Conservation (phyloP, 192 early-diverging fungal species). For the Coemansia sp. region DNA sequence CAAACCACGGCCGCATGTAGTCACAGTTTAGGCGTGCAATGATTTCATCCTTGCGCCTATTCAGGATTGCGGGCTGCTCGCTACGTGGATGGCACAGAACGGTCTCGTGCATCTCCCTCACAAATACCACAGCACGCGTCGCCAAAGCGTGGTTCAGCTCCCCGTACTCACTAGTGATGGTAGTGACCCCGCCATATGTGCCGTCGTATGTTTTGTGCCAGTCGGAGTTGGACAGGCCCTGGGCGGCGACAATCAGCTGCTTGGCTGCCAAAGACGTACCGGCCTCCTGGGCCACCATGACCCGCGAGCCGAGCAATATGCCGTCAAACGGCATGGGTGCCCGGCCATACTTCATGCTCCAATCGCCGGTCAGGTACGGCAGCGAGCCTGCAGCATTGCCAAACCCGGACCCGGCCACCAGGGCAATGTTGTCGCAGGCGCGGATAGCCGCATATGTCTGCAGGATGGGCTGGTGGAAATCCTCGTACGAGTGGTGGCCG, state of each 20-base stretch:
- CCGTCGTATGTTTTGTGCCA: constrained; percentile 84
- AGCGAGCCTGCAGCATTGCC: constrained; percentile 79
- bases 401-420: constrained; percentile 90
- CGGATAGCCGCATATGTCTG: constrained; percentile 63
- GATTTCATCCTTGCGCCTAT: constrained; percentile 71
- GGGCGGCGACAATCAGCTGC: constrained; percentile 76
- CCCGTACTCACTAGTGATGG: constrained; percentile 83
- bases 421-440: constrained; percentile 67
- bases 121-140: constrained; percentile 70
- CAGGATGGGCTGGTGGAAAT: constrained; percentile 87
- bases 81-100: constrained; percentile 79
- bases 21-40: constrained; percentile 68
- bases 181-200: constrained; percentile 72
- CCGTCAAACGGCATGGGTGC: constrained; percentile 96
- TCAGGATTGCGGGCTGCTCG: constrained; percentile 64
- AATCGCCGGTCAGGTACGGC: constrained; percentile 92
- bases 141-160: constrained; percentile 92
- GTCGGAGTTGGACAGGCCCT: constrained; percentile 70
- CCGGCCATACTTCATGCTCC: constrained; percentile 69
- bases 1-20: constrained; percentile 87
- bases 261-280: constrained; percentile 72
- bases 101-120: constrained; percentile 74
- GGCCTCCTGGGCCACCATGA: constrained; percentile 91
- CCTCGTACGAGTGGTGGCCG: constrained; percentile 95
- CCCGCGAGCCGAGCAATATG: constrained; percentile 87